phyloP scores from a whole-genome alignment of 2,329 filamentous ascomycete genomes.

The Bipolaris zeicola region DNA sequence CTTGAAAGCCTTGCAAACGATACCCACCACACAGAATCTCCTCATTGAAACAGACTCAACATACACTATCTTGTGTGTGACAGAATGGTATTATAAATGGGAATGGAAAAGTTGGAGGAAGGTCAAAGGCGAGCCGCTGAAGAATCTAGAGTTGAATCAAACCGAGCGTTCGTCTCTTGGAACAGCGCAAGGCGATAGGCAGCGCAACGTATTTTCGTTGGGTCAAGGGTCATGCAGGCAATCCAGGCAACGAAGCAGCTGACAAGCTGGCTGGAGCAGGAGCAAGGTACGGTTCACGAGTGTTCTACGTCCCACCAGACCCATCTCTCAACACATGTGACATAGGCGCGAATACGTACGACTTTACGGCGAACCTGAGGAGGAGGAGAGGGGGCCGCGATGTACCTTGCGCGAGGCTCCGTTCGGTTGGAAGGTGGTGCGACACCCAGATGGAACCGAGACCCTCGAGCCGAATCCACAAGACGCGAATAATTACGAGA shows the following conservation, averaged over 20 bases:
- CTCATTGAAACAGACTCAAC: background rate
- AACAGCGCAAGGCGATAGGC: background rate
- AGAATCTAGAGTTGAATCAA: background rate
- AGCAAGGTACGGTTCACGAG: constrained; percentile 47
- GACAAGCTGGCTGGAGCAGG: constrained; percentile 76
- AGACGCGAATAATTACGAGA: background rate
- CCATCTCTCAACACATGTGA: background rate
- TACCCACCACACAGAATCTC: background rate
- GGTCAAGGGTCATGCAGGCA: constrained; percentile 79
- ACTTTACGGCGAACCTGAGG: background rate
- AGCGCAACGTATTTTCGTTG: constrained; percentile 73
- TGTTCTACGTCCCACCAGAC: background rate
- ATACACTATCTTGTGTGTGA: background rate
- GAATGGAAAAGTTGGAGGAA: background rate
- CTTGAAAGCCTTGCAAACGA: constrained; percentile 44
- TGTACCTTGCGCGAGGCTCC: background rate
- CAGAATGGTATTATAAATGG: background rate
- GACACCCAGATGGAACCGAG: background rate
- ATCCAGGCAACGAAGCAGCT: constrained; percentile 76
- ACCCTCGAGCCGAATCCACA: background rate
- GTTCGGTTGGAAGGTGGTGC: background rate
- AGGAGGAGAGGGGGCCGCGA: background rate
- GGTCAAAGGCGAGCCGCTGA: background rate
- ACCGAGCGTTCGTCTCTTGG: background rate
- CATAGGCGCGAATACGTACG: background rate